Conservation (phyloP, 2,329 filamentous ascomycete species). For the Phialocephala subalpina region DNA sequence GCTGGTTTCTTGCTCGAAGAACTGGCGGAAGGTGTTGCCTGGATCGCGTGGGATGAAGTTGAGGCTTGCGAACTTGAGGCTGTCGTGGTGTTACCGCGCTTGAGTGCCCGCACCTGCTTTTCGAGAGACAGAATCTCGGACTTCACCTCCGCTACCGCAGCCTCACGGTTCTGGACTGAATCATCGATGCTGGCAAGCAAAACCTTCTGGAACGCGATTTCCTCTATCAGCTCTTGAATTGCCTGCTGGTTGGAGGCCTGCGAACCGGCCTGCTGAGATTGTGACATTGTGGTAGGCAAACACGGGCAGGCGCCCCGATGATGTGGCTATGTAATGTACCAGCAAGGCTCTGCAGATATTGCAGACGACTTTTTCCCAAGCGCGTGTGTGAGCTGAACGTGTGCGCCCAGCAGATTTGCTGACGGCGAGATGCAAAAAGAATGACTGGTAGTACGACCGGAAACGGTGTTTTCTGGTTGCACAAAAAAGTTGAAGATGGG, state of each 20-base stretch:
- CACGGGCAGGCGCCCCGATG: slow-evolving; percentile 19
- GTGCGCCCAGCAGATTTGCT: background rate
- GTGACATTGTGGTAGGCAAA: slow-evolving; percentile 29
- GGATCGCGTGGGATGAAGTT: slow-evolving; percentile 7
- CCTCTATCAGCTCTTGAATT: slow-evolving; percentile 44
- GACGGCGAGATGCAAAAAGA: background rate
- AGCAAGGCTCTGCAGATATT: slow-evolving; percentile 1
- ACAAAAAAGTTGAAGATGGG: background rate
- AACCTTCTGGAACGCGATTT: slow-evolving; percentile 52
- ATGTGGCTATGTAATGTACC: slow-evolving; percentile 4
- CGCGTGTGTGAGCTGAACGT: background rate
- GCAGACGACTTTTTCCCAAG: background rate
- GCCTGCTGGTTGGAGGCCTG: slow-evolving; percentile 4
- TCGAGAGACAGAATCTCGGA: slow-evolving; percentile 46
- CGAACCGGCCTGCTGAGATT: slow-evolving; percentile 17
- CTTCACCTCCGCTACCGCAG: slow-evolving; percentile 37
- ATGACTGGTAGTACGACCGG: background rate
- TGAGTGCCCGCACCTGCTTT: slow-evolving; percentile 27
- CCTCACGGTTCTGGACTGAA: slow-evolving; percentile 37
- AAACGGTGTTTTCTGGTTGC: background rate
- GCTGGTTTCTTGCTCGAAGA: slow-evolving; percentile 6
- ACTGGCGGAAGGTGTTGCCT: background rate
- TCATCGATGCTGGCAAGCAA: slow-evolving; percentile 53
- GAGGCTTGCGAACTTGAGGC: slow-evolving; percentile 19
- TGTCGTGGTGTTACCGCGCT: slow-evolving; percentile 22